A percentile compares a stretch with the other conserved stretches of the same genome.
phyloP scores from a whole-genome alignment of 2,329 filamentous ascomycete species.

The Fulvia fulva region DNA sequence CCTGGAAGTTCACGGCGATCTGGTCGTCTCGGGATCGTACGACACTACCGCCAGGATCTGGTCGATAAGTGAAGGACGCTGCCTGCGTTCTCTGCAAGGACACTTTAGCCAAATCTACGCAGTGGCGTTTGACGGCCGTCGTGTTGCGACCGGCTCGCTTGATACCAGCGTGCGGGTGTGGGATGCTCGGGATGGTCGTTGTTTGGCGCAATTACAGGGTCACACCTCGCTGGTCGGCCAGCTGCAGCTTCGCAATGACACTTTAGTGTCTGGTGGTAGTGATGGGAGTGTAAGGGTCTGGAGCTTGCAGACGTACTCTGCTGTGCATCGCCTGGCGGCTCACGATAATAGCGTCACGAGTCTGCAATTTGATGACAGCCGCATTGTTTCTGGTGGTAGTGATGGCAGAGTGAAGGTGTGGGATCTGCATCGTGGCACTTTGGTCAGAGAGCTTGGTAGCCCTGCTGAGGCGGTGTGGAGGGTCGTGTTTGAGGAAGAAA shows the following conservation, averaged over 20 bases:
- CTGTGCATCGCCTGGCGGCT: constrained; percentile 89
- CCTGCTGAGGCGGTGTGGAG: constrained; percentile 96
- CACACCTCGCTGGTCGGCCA: constrained; percentile 97
- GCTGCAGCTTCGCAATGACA: constrained; percentile 90
- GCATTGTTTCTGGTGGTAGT: constrained; percentile 92
- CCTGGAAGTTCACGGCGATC: constrained; percentile 90
- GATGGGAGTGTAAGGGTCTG: constrained; percentile 95
- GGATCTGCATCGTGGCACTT: constrained; percentile 86
- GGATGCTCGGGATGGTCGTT: constrained; percentile 62
- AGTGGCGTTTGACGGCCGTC: constrained; percentile 90
- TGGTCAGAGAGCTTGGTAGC: constrained; percentile 85
- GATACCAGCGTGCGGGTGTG: constrained; percentile 97
- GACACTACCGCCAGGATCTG: constrained; percentile 95
- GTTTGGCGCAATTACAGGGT: constrained; percentile 87
- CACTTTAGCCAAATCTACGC: constrained; percentile 99
- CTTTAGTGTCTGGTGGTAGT: constrained; percentile 90
- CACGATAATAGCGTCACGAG: constrained; percentile 99
- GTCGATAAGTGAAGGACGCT: constrained; percentile 94
- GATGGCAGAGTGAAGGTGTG: constrained; percentile 98
- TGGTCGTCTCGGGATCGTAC: constrained; percentile 97
- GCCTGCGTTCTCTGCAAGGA: constrained; percentile 81
- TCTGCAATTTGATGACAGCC: constrained; percentile 91
- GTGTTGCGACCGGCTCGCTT: constrained; percentile 90
- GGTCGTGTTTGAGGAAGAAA: constrained; percentile 97
- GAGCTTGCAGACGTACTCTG: constrained; percentile 84